Percentiles rank a stretch among this genome's conserved stretches.
These are phyloP conservation scores for Paramyrothecium sp. DNA, from an alignment of 2,329 filamentous ascomycete genomes.

Conservation along the genomic window DNA sequence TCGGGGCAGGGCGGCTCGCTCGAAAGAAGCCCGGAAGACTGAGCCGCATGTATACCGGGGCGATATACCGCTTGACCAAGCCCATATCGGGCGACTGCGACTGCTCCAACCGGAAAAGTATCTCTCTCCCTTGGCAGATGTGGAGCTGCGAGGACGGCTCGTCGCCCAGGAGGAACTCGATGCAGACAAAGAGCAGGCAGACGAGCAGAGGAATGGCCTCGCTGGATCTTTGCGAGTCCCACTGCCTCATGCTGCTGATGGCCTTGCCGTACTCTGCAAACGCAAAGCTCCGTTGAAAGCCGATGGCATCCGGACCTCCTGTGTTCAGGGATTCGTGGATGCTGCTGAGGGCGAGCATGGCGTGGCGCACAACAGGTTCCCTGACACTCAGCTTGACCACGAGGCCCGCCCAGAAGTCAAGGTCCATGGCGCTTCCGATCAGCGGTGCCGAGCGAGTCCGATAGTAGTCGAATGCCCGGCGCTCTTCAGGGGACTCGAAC, in stretches of 20 bases:
- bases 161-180: constrained; percentile 53
- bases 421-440: constrained; percentile 41
- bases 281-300: constrained; percentile 18
- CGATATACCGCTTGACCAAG: constrained; percentile 36
- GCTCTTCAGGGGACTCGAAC: constrained; percentile 16
- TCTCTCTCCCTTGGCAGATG: constrained; percentile 40
- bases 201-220: constrained; percentile 37
- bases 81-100: constrained; percentile 27
- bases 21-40: constrained; percentile 40
- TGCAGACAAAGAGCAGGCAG: constrained; percentile 50
- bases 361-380: constrained; percentile 47
- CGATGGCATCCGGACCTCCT: constrained; percentile 11
- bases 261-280: constrained; percentile 45
- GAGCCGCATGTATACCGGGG: constrained; percentile 42
- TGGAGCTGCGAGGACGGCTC: constrained; percentile 43
- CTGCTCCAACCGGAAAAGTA: constrained; percentile 32
- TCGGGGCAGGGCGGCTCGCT: constrained; percentile 32
- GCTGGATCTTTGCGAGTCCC: constrained; percentile 25
- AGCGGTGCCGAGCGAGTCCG: constrained; percentile 33
- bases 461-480: constrained; percentile 30
- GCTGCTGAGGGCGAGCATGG: constrained; percentile 48
- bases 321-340: constrained; percentile 36
- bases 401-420: constrained; percentile 41
- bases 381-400: constrained; percentile 43
- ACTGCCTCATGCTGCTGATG: constrained; percentile 39